Base-by-base conservation (phyloP, 2,329 filamentous ascomycete genomes). In the Ophiostoma quercus region DNA sequence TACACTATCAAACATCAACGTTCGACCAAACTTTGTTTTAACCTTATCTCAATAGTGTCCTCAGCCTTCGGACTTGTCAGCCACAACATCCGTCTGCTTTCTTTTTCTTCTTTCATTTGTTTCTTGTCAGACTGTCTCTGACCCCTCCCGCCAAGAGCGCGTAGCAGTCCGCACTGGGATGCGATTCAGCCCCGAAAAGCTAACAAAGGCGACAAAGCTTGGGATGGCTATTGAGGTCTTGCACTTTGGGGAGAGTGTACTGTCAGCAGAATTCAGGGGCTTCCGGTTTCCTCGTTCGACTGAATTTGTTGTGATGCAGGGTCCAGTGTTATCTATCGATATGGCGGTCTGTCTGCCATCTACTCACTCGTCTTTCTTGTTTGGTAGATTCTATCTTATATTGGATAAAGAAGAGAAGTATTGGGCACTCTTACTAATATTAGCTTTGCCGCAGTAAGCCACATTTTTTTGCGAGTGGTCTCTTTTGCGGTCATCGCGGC, bases 111-210 rank as follows among this genome's bases (percentile, higher is more conserved):
- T 43, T 25, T 60, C 5, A 39, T 37, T 67, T 19, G 14, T 62
- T 34, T 34, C 12, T 19, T 34, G 12, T 60, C 25, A 22, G 14
- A 8, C 22, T 34, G 22, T 34, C 22, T 32, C n/a, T 54, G 7
- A 22, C 51, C n/a, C 22, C 22, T 57, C 51, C 8, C 51, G 51
- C 51, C 51, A 57, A 25, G 51, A 47, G 51, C 51, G 51, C 51
- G 51, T 57, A 25, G 51, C 51, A 57, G 12, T 57, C 51, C 51
- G 51, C 51, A 25, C 51, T 57, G 25, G 57, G 57, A 62, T 62
- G 25, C 22, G 11, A 14, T 57, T 57, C 51, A 57, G 51, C 22
- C 51, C n/a, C 51, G 16, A 47, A 47, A n/a, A 47, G 43, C 43
- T 5, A 47, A 47, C 16, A 47, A 47, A 47, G 43, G 19, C 43